A percentile compares a stretch with the other conserved stretches of the same genome.
phyloP scores from a whole-genome alignment of 805 yeast species.

The Blastobotrys mokoenaii region DNA sequence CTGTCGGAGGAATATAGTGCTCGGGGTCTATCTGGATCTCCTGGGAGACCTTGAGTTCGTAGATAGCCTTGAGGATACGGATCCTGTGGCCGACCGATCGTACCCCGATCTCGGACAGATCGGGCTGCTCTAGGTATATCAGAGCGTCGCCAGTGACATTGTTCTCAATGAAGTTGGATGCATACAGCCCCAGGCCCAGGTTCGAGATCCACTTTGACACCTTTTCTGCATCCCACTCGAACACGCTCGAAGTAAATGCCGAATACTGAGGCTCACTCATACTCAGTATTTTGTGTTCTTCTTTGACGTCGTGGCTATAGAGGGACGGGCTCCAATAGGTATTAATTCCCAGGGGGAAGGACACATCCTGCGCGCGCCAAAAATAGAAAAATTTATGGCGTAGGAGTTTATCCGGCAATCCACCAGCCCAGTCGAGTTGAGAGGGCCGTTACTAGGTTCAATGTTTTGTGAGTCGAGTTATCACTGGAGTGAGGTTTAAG shows the following conservation, averaged over 20 bases:
- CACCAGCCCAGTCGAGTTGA: no score
- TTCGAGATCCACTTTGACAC: constrained; percentile 18
- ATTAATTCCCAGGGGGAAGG: no score
- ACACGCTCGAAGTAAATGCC: constrained; percentile 6
- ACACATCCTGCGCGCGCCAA: no score
- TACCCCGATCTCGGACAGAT: constrained; percentile 68
- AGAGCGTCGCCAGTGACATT: constrained; percentile 67
- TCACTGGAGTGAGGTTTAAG: no score
- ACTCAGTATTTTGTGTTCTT: no score
- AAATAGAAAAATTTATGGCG: no score
- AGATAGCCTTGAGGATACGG: constrained; percentile 49
- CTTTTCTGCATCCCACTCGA: constrained; percentile 17
- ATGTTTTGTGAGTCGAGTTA: no score
- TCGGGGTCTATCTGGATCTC: constrained; percentile 14
- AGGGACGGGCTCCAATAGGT: no score
- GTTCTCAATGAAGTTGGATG: constrained; percentile 39
- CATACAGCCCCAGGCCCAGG: constrained; percentile 18
- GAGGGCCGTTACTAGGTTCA: no score
- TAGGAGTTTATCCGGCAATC: no score
- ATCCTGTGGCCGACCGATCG: constrained; percentile 46
- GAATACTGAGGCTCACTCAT: no score
- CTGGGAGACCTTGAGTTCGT: constrained; percentile 36
- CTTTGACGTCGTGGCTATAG: no score
- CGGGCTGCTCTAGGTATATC: constrained; percentile 58
- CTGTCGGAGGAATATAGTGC: constrained; percentile 28